Base-by-base conservation (phyloP, 2,329 filamentous ascomycete species). In the Tolypocladium nubicola region DNA sequence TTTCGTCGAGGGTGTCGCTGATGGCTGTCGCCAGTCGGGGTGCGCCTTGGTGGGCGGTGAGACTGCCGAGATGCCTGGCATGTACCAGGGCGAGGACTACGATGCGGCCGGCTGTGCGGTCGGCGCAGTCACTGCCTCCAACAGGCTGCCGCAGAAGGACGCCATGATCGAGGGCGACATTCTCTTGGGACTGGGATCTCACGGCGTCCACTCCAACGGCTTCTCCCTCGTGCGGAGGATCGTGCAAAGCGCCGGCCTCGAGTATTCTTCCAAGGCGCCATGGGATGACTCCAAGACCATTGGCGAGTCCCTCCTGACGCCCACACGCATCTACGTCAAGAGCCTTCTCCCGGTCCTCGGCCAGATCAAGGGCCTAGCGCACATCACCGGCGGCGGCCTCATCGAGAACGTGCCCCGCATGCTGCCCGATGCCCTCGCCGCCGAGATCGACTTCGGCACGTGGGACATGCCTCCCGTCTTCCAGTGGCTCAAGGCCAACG, bases 61-160 rank as follows among this genome's bases (percentile, higher is more conserved):
- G 75, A 99, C 94, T 0, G 94, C 94, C 8, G 94, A 99, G 75
- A 97, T 99, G 94, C 93, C 93, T 0, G 92, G 92, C 56, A 90
- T 97, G 78, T 97, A 96, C 76, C 80, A 86, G 61, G 85, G 83
- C 56, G 89, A 90, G 54, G 90, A 95, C 68, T 99, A 97, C 71
- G 94, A 99, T 66, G 91, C 92, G 9, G 92, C 90, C 26, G 94
- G 94, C 61, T 89, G 88, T 43, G 93, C 93, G 21, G 86, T 96
- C 52, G 94, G 94, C 57, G 90, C 91, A 47, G 88, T 97, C 68
- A 77, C 80, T 40, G 75, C 81, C 39, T 82, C 81, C 6, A 78
- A 81, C 54, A 83, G 93, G 57, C 82, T 99, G 41, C 94, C 94
- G 0, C 82, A 87, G 63, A 87, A 82, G 61, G 78, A 83, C 11